Base-by-base conservation (phyloP, 192 early-diverging fungal species). In the Gaertneriomyces semiglobifer region DNA sequence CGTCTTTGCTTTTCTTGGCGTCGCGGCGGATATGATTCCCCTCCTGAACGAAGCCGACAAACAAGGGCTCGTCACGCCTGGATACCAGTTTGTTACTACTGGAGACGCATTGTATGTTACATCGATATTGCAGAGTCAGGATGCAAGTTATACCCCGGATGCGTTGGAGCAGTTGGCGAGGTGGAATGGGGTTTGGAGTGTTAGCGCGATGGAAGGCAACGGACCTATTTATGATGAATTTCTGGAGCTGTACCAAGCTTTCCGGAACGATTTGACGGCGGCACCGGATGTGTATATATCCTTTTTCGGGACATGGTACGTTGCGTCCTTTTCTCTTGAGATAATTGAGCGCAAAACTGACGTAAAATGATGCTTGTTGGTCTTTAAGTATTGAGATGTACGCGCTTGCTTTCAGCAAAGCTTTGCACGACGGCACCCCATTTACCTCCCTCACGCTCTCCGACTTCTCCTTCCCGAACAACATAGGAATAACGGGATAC, bases 81-180 rank as follows among this genome's bases (percentile, higher is more conserved):
- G 48, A 1, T 68, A 59, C 25, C 57, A 60, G 45, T 68, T 55
- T 55, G 43, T 68, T 19, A 60, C 56, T 11, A 8, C 10, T 41
- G 33, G 18, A 4, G 66, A 60, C 39, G 48, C 25, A 10, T 51
- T 63, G 5, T 63, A 52, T 2, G 25, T 33, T 33, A 33, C 46
- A 10, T 38, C 39, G 43, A 44, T 44, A 38, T 33, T 33, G 25
- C 25, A 33, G 25, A 33, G 55, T 2, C 2, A 1, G 1, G 16
- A 20, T 5, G 45, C 64, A 39, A 20, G 5, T 0, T 58, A 6
- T 8, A 4, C 18, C 41, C 64, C 5, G 41, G 55, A n/a, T n/a
- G 14, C 55, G 16, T 20, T 16, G 55, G 3, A 58, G 14, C 42
- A 44, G 55, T 41, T 20, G 54, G 7, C 19, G 7, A 44, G 42